phyloP scores from a whole-genome alignment of 495 filamentous ascomycete species.

The Xylaria nigripes region DNA sequence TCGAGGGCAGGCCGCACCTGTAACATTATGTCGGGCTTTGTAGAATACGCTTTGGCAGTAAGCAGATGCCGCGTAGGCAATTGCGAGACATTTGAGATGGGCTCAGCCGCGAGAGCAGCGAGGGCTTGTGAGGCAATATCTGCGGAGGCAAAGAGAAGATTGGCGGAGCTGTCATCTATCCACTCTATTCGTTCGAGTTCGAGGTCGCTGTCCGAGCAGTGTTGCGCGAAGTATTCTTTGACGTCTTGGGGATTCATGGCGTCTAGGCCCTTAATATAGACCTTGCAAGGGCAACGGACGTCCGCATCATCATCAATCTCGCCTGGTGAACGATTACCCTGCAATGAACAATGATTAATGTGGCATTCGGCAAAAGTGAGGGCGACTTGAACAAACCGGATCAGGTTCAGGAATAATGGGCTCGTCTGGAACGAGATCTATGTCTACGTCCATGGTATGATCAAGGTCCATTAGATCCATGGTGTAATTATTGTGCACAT shows the following conservation, averaged over 20 bases:
- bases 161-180: constrained; percentile 91
- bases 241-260: constrained; percentile 71
- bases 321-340: constrained; percentile 30
- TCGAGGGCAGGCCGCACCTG: constrained; percentile 63
- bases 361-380: neutral
- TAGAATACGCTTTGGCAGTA: constrained; percentile 52
- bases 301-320: constrained; percentile 23
- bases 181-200: constrained; percentile 65
- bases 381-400: constrained; percentile 17
- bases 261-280: constrained; percentile 78
- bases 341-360: constrained; percentile 14
- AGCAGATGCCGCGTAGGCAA: constrained; percentile 43
- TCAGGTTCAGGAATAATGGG: constrained; percentile 37
- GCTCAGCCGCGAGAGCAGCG: constrained; percentile 45
- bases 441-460: constrained; percentile 61
- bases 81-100: constrained; percentile 38
- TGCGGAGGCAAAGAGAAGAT: constrained; percentile 68
- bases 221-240: constrained; percentile 56
- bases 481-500: constrained; percentile 4
- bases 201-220: constrained; percentile 48
- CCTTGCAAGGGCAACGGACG: constrained; percentile 48
- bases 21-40: constrained; percentile 61
- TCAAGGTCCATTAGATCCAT: constrained; percentile 62
- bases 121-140: constrained; percentile 60
- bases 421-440: constrained; percentile 42